Evolutionary conservation across 2,329 filamentous ascomycete species (phyloP).

Genomic region (Mariannaea sp.): DNA sequence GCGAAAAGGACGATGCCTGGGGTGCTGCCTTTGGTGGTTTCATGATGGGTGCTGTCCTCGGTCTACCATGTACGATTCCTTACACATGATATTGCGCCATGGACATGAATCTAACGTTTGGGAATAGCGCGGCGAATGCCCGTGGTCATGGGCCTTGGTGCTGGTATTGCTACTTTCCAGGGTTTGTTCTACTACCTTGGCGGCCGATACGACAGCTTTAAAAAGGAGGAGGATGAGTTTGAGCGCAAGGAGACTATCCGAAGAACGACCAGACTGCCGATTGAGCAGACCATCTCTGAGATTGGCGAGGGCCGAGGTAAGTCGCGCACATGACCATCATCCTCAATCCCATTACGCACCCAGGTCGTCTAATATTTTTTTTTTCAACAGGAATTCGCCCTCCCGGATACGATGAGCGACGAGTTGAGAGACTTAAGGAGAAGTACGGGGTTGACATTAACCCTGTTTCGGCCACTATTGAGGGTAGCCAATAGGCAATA

Average conservation of each 20-base stretch:
- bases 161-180: conserved; percentile 59
- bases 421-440: conserved; percentile 79
- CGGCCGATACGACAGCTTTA: conserved; percentile 58
- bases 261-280: conserved; percentile 73
- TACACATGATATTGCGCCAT: conserved; percentile 5
- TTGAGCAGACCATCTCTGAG: conserved; percentile 79
- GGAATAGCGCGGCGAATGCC: conserved; percentile 61
- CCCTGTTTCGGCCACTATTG: conserved; percentile 59
- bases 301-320: conserved; percentile 87
- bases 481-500: conserved; percentile 50
- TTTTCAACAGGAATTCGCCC: conserved; percentile 80
- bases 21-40: conserved; percentile 79
- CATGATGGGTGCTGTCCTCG: conserved; percentile 72
- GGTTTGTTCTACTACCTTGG: conserved; percentile 72
- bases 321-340: conserved; percentile 30
- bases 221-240: conserved; percentile 69
- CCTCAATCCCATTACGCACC: conserved; percentile 3
- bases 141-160: conserved; percentile 70
- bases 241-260: conserved; percentile 76
- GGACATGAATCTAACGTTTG: conserved; percentile 22
- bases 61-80: conserved; percentile 68
- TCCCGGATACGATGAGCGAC: conserved; percentile 83
- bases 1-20: conserved; percentile 79
- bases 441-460: conserved; percentile 87
- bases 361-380: conserved; percentile 19